Percentiles rank a stretch among this genome's conserved stretches.
These are phyloP conservation scores for Colletotrichum falcatum DNA, from an alignment of 2,329 filamentous ascomycete species.

Conservation along the genomic window DNA sequence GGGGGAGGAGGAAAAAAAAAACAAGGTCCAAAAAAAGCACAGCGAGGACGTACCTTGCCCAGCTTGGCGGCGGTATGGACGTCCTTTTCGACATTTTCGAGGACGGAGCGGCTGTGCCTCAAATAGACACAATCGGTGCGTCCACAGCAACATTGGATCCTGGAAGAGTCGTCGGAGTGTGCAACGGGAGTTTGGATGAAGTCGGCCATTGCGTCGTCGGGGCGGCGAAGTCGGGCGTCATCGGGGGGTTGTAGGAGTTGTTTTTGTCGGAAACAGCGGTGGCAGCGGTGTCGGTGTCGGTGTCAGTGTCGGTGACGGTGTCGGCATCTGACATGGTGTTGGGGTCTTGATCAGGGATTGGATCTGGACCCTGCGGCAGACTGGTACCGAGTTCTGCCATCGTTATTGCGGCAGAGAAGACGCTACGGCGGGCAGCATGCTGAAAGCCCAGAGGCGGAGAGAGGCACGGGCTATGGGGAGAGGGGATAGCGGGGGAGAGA, in stretches of 20 bases:
- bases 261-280: background rate
- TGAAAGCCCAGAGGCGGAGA: constrained; percentile 22
- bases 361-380: background rate
- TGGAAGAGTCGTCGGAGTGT: constrained; percentile 45
- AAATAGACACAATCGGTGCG: constrained; percentile 82
- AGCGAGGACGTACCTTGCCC: constrained; percentile 81
- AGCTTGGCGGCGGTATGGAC: constrained; percentile 87
- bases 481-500: constrained; percentile 17
- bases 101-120: constrained; percentile 80
- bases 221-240: constrained; percentile 25
- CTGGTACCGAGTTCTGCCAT: constrained; percentile 34
- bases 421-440: constrained; percentile 35
- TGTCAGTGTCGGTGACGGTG: constrained; percentile 9
- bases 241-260: constrained; percentile 14
- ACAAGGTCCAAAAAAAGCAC: background rate
- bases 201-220: constrained; percentile 40
- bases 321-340: constrained; percentile 5
- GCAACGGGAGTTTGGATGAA: constrained; percentile 36
- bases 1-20: background rate
- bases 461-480: constrained; percentile 6
- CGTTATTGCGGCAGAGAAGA: constrained; percentile 36
- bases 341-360: background rate
- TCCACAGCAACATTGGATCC: constrained; percentile 85
- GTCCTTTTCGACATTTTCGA: constrained; percentile 88
- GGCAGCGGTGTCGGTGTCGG: constrained; percentile 10